Conservation (phyloP, 1,139 yeast species). For the Pichia sp. region DNA sequence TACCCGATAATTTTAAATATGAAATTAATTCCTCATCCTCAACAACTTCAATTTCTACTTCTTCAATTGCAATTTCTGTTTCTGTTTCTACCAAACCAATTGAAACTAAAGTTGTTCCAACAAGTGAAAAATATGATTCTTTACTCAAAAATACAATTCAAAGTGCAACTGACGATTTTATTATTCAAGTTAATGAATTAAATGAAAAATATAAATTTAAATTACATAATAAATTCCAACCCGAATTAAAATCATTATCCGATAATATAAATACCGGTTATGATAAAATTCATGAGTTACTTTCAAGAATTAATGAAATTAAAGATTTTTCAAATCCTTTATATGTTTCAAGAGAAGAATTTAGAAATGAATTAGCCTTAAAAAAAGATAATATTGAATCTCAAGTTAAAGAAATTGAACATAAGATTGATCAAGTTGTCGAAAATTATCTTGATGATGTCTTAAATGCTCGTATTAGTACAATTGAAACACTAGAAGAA, state of each 20-base stretch:
- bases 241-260: conserved; percentile 39
- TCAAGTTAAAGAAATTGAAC: conserved; percentile 36
- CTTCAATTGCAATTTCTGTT: conserved; percentile 8
- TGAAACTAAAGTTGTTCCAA: conserved; percentile 18
- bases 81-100: not conserved
- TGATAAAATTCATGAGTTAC: conserved; percentile 40
- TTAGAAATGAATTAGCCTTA: conserved; percentile 42
- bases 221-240: conserved; percentile 37
- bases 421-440: conserved; percentile 33
- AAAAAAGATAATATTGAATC: conserved; percentile 34
- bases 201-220: conserved; percentile 33
- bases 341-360: conserved; percentile 50
- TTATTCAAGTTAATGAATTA: conserved; percentile 36
- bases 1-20: conserved; percentile 4
- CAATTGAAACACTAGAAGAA: conserved; percentile 62
- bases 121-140: conserved; percentile 31
- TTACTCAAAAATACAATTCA: conserved; percentile 41
- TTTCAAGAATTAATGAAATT: conserved; percentile 46
- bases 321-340: conserved; percentile 32
- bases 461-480: conserved; percentile 43
- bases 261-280: conserved; percentile 40
- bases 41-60: conserved; percentile 1
- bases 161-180: conserved; percentile 40
- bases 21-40: conserved; percentile 2
- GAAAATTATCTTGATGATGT: conserved; percentile 37